Percentiles rank a stretch among this genome's conserved stretches.
Conservation (phyloP, 345 rosid genomes). For the Ceriops zippeliana region DNA sequence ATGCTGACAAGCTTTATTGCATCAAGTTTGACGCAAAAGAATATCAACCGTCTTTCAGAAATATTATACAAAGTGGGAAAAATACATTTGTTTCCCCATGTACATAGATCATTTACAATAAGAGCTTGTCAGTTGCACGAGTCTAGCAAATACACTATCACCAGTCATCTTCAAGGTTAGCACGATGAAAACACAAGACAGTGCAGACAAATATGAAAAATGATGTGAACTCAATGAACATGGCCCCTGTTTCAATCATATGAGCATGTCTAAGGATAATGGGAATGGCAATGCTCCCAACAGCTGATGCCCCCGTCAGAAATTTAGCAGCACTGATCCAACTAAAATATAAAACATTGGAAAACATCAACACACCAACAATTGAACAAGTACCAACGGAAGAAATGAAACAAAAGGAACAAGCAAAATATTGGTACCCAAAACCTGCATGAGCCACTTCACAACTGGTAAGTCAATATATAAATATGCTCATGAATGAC, state of each 20-base stretch:
- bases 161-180: constrained; percentile 94
- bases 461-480: no score
- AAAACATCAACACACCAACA: no score
- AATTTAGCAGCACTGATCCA: constrained; percentile 98
- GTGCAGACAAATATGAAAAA: constrained; percentile 95
- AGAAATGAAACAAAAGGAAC: neutral
- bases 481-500: no score
- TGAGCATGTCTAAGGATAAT: constrained; percentile 92
- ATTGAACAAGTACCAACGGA: no score
- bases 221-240: constrained; percentile 93
- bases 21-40: no score
- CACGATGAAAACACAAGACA: constrained; percentile 87
- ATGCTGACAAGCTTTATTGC: no score
- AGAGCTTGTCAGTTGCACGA: neutral
- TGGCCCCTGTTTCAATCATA: constrained; percentile 87
- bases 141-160: constrained; percentile 18
- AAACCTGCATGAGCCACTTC: no score
- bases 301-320: constrained; percentile 86
- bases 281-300: constrained; percentile 93
- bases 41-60: no score
- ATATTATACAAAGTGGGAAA: constrained; percentile 15
- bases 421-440: neutral
- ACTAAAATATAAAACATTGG: constrained; percentile 34
- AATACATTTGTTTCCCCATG: constrained; percentile 4
- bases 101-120: neutral